Evolutionary conservation across 257 asterid species (phyloP).

Genomic region (Solanum bulbocastanum): DNA sequence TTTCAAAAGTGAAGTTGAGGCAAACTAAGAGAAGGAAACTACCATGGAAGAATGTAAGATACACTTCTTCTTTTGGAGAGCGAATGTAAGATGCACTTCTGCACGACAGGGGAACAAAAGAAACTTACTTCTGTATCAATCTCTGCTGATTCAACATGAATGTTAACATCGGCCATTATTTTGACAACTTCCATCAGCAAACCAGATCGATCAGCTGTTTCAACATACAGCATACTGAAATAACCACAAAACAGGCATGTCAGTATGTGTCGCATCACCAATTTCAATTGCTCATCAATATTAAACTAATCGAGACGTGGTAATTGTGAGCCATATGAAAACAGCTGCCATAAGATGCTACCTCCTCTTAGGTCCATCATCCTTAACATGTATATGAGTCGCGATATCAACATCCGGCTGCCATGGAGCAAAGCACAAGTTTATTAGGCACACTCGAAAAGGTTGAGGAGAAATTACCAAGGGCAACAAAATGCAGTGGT

Average conservation of each 20-base stretch:
- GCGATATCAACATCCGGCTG: slow-evolving; percentile 74
- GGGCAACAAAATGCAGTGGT: neutral
- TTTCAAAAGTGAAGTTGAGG: slow-evolving; percentile 5
- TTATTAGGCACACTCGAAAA: neutral
- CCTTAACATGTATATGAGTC: slow-evolving; percentile 83
- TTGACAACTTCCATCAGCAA: slow-evolving; percentile 74
- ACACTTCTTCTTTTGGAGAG: neutral
- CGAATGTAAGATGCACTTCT: neutral
- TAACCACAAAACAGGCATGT: neutral
- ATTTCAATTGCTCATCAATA: neutral
- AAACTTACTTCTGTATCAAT: slow-evolving; percentile 78
- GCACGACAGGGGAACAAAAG: neutral
- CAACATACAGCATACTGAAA: slow-evolving; percentile 84
- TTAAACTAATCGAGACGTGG: neutral
- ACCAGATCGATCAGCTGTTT: slow-evolving; percentile 96
- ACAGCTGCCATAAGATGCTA: slow-evolving; percentile 7
- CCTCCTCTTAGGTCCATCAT: slow-evolving; percentile 86
- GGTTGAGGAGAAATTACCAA: neutral
- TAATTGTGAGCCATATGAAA: neutral
- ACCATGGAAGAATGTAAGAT: neutral
- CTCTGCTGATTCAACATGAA: slow-evolving; percentile 90
- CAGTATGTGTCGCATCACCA: neutral
- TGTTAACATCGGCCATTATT: slow-evolving; percentile 62
- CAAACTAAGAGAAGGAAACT: neutral
- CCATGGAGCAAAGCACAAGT: neutral